phyloP scores from a whole-genome alignment of 345 rosid genomes.

The Atalantia buxifolia region DNA sequence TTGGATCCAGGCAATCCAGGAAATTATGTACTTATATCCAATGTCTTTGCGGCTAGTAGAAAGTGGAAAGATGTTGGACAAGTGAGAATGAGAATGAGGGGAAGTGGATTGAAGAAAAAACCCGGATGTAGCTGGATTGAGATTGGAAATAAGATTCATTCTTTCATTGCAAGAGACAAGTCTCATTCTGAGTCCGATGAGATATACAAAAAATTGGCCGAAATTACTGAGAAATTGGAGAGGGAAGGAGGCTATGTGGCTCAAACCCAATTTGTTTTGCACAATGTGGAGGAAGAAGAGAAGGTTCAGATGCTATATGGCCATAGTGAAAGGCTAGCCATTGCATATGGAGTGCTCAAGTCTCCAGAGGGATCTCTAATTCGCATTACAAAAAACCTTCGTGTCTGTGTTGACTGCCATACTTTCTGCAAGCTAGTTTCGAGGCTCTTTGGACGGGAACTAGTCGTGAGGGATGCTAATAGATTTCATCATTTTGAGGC shows the following conservation, averaged over 20 bases:
- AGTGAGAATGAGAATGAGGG: slow-evolving; percentile 68
- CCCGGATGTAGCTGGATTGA: slow-evolving; percentile 98
- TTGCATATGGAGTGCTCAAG: slow-evolving; percentile 61
- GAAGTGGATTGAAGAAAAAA: slow-evolving; percentile 61
- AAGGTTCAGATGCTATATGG: slow-evolving; percentile 68
- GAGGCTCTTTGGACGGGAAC: slow-evolving; percentile 41
- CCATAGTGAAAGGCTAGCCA: slow-evolving; percentile 83
- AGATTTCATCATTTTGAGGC: slow-evolving; percentile 82
- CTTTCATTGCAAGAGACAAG: slow-evolving; percentile 75
- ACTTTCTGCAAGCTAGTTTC: slow-evolving; percentile 75
- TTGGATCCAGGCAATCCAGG: slow-evolving; percentile 64
- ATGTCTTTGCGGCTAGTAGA: slow-evolving; percentile 67
- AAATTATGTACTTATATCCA: slow-evolving; percentile 75
- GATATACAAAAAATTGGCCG: slow-evolving; percentile 49
- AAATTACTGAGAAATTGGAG: slow-evolving; percentile 50
- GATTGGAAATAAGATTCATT: slow-evolving; percentile 57
- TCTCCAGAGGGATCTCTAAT: slow-evolving; percentile 41
- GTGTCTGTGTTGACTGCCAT: slow-evolving; percentile 85
- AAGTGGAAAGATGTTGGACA: slow-evolving; percentile 67
- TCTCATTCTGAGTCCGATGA: slow-evolving; percentile 60
- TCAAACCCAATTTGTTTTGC: slow-evolving; percentile 63
- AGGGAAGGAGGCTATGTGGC: slow-evolving; percentile 68
- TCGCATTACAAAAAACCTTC: slow-evolving; percentile 70
- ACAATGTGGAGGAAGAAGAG: slow-evolving; percentile 56
- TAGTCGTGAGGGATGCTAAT: slow-evolving; percentile 77